Percentiles rank a stretch among this genome's conserved stretches.
Conservation (phyloP, 768 basidiomycete genomes). For the Lactarius sanguifluus region DNA sequence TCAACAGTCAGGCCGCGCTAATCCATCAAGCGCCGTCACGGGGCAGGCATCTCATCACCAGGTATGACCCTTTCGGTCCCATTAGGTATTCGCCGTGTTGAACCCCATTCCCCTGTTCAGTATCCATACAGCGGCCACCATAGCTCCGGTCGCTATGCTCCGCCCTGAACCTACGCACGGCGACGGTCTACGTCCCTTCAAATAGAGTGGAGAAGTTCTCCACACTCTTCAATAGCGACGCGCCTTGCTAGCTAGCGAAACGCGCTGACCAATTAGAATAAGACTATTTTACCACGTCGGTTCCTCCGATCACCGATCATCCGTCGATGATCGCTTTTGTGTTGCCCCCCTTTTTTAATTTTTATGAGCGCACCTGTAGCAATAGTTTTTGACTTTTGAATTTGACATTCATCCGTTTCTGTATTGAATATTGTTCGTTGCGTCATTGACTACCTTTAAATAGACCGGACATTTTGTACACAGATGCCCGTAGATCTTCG, state of each 20-base stretch:
- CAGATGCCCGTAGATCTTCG: slow-evolving; percentile 5
- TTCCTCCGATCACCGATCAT: background rate
- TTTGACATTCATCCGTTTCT: slow-evolving; percentile 2
- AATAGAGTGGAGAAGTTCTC: background rate
- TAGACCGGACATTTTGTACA: slow-evolving; percentile 14
- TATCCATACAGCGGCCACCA: slow-evolving; percentile 21
- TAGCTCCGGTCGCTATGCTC: slow-evolving; percentile 19
- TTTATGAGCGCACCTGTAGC: slow-evolving; percentile 16
- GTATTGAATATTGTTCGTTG: slow-evolving; percentile 4
- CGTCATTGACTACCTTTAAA: slow-evolving; percentile 4
- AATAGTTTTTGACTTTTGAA: slow-evolving; percentile 15
- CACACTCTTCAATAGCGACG: background rate
- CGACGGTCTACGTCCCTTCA: background rate
- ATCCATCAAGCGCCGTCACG: slow-evolving; percentile 35
- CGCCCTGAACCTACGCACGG: slow-evolving; percentile 7
- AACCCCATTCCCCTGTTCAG: slow-evolving; percentile 4
- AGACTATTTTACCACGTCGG: background rate
- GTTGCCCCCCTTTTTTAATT: background rate
- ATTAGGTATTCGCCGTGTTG: background rate
- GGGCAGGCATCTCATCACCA: slow-evolving; percentile 44
- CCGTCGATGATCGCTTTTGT: slow-evolving; percentile 8
- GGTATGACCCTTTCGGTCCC: slow-evolving; percentile 7
- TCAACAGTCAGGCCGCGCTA: slow-evolving; percentile 19
- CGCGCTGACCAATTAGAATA: background rate
- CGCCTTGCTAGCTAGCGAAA: background rate